phyloP scores from a whole-genome alignment of 306 rosid species.

The Citrullus amarus region DNA sequence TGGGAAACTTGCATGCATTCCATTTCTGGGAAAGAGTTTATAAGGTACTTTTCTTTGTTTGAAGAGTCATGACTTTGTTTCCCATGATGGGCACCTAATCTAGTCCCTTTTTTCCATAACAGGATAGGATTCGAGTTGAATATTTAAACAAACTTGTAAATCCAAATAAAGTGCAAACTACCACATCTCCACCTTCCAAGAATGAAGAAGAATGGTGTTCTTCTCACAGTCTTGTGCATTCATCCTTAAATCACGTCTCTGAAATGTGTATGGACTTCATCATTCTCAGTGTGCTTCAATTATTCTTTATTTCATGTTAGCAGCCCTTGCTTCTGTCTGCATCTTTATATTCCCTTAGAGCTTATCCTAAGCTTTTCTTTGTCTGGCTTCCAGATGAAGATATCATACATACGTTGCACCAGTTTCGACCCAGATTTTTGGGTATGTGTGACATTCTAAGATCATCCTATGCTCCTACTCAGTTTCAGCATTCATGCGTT shows the following conservation, averaged over 20 bases:
- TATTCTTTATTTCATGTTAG: background rate
- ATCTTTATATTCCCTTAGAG: background rate
- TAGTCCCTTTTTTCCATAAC: conserved; percentile 15
- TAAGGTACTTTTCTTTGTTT: conserved; percentile 37
- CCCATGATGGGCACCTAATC: background rate
- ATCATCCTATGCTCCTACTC: conserved; percentile 34
- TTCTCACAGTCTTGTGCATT: conserved; percentile 52
- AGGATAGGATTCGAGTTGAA: conserved; percentile 53
- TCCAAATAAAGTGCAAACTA: conserved; percentile 26
- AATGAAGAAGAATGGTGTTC: conserved; percentile 73
- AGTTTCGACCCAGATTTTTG: conserved; percentile 59
- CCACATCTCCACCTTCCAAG: conserved; percentile 18
- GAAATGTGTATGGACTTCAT: conserved; percentile 52
- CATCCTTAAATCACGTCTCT: conserved; percentile 54
- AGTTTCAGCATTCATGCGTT: conserved; percentile 45
- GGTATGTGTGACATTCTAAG: conserved; percentile 38
- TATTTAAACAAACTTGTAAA: conserved; percentile 41
- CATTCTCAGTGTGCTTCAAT: conserved; percentile 6
- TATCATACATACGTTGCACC: conserved; percentile 51
- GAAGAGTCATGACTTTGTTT: background rate
- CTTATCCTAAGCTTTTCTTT: background rate
- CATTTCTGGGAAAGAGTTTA: conserved; percentile 86
- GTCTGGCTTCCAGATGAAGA: conserved; percentile 46
- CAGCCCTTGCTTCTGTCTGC: background rate
- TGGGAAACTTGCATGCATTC: conserved; percentile 66